phyloP scores from a whole-genome alignment of 1,139 yeast genomes.

The Pichia sp. region DNA sequence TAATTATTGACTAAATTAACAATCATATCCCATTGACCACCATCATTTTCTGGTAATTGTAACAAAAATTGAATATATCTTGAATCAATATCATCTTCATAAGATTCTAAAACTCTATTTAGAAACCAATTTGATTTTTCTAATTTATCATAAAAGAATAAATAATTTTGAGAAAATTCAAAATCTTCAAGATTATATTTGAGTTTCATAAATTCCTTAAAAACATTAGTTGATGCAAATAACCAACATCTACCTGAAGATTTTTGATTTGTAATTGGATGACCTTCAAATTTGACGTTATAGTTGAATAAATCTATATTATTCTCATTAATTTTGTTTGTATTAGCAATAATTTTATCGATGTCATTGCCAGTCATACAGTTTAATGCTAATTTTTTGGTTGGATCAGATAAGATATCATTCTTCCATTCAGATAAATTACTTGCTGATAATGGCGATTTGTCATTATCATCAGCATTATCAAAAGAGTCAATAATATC shows the following conservation, averaged over 20 bases:
- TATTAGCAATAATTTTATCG: constrained; percentile 38
- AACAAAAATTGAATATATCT: constrained; percentile 46
- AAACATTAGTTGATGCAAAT: constrained; percentile 59
- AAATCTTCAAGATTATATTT: constrained; percentile 47
- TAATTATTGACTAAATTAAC: constrained; percentile 55
- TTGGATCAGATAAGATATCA: constrained; percentile 43
- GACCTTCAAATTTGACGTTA: constrained; percentile 48
- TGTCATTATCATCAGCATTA: constrained; percentile 3
- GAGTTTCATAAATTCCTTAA: constrained; percentile 49
- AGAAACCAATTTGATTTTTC: constrained; percentile 57
- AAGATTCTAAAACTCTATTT: constrained; percentile 52
- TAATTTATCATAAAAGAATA: constrained; percentile 51
- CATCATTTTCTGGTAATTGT: constrained; percentile 52
- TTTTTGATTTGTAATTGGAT: constrained; percentile 54
- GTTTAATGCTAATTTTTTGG: constrained; percentile 53
- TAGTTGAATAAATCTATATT: constrained; percentile 46
- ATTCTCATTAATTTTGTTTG: constrained; percentile 33
- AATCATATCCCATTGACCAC: constrained; percentile 73
- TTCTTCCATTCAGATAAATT: constrained; percentile 46
- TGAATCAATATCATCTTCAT: constrained; percentile 49
- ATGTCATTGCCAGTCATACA: constrained; percentile 51
- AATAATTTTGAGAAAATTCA: constrained; percentile 53
- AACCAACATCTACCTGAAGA: constrained; percentile 65
- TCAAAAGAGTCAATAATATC: not conserved
- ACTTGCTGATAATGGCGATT: constrained; percentile 32